Percentiles rank a stretch among this genome's conserved stretches.
Evolutionary conservation across 306 rosid species (phyloP).

Genomic region (Urtica urens): DNA sequence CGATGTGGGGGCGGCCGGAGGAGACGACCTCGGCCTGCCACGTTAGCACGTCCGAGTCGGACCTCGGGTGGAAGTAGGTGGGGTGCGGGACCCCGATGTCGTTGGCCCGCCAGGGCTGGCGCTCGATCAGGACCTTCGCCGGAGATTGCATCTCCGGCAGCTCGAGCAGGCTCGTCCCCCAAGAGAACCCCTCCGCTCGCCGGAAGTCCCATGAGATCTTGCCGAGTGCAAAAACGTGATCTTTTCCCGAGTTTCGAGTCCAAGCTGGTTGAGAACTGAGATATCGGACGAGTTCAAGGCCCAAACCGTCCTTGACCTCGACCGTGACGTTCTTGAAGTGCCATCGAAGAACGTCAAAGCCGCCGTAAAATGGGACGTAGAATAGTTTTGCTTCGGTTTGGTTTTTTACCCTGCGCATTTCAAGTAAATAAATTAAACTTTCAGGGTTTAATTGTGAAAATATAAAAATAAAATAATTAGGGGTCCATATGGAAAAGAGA

Average conservation of each 20-base stretch:
- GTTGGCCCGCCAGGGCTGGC: slow-evolving; percentile 67
- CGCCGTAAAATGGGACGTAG: slow-evolving; percentile 67
- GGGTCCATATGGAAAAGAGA: too few species aligned
- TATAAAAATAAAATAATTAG: too few species aligned
- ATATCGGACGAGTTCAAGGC: slow-evolving; percentile 47
- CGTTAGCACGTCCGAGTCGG: slow-evolving; percentile 41
- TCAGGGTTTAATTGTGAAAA: too few species aligned
- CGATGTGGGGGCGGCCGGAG: slow-evolving; percentile 29
- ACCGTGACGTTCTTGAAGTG: slow-evolving; percentile 61
- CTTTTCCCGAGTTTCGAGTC: slow-evolving; percentile 45
- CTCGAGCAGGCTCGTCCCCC: slow-evolving; percentile 61
- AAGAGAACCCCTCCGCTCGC: slow-evolving; percentile 22
- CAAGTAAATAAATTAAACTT: too few species aligned
- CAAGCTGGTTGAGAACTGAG: slow-evolving; percentile 40
- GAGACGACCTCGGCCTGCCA: slow-evolving; percentile 46
- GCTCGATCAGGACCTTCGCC: slow-evolving; percentile 54
- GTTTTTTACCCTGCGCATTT: slow-evolving; percentile 24
- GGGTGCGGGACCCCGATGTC: slow-evolving; percentile 80
- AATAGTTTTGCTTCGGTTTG: slow-evolving; percentile 47
- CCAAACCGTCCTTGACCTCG: slow-evolving; percentile 49
- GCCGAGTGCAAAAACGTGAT: slow-evolving; percentile 65
- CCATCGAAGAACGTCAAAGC: slow-evolving; percentile 57
- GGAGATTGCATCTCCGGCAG: slow-evolving; percentile 56
- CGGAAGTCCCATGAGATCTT: slow-evolving; percentile 81
- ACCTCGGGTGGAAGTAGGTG: slow-evolving; percentile 56